Evolutionary conservation across 148 eudicot species (phyloP).

Genomic region (Rhododendron molle): DNA sequence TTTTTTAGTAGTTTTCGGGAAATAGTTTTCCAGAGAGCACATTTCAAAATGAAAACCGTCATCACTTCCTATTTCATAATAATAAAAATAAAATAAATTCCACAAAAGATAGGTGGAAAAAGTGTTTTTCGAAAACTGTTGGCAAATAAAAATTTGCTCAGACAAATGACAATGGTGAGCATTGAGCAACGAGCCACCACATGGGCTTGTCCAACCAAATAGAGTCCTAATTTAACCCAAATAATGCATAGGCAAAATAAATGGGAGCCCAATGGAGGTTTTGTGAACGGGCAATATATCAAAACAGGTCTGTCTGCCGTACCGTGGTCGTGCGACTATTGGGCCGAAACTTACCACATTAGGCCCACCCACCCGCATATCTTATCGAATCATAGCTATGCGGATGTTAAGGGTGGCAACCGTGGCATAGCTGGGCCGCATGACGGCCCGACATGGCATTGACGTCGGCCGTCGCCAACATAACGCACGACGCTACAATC

Average conservation of each 20-base stretch:
- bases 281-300: neutral
- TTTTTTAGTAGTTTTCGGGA: neutral
- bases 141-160: neutral
- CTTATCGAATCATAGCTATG: neutral
- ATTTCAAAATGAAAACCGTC: neutral
- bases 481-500: neutral
- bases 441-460: too few relatives aligned
- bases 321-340: neutral
- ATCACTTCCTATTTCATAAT: neutral
- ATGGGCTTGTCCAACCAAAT: neutral
- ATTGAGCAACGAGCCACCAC: neutral
- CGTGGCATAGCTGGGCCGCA: too few relatives aligned
- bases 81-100: too few relatives aligned
- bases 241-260: neutral
- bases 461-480: neutral
- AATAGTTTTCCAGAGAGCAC: neutral
- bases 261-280: neutral
- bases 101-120: neutral
- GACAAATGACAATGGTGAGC: too few relatives aligned
- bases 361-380: neutral
- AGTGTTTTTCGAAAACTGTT: neutral
- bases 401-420: too few relatives aligned
- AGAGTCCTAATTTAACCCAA: neutral
- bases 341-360: neutral
- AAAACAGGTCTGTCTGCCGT: neutral